Evolutionary conservation across 1,284 basidiomycete species (phyloP).

Genomic region (Pseudozyma hubeiensis): DNA sequence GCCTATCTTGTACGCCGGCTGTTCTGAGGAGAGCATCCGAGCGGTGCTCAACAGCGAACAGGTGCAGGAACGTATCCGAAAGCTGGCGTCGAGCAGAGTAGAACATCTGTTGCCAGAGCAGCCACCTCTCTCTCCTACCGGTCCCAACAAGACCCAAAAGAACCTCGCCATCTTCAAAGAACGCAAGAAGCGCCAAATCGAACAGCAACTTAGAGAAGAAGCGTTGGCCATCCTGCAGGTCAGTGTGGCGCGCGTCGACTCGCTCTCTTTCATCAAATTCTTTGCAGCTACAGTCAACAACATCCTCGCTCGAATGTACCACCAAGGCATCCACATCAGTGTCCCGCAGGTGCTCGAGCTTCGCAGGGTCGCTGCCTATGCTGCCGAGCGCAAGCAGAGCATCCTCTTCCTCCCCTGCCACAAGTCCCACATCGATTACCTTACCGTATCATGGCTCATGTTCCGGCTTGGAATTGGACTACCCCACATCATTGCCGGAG

Average conservation of each 20-base stretch:
- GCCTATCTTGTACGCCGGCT: constrained; percentile 58
- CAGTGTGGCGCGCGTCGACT: constrained; percentile 58
- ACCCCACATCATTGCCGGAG: constrained; percentile 69
- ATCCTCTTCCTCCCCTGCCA: constrained; percentile 69
- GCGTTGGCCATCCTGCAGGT: constrained; percentile 53
- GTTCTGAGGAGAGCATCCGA: constrained; percentile 55
- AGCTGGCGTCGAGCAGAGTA: constrained; percentile 49
- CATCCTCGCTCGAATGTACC: constrained; percentile 68
- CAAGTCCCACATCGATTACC: constrained; percentile 69
- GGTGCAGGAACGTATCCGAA: constrained; percentile 56
- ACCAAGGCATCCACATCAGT: constrained; percentile 65
- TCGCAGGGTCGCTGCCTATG: constrained; percentile 62
- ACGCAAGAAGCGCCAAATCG: constrained; percentile 57
- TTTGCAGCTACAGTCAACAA: constrained; percentile 67
- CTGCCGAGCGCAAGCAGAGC: constrained; percentile 65
- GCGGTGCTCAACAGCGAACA: constrained; percentile 56
- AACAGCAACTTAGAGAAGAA: constrained; percentile 56
- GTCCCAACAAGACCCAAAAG: constrained; percentile 44
- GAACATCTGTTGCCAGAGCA: constrained; percentile 48
- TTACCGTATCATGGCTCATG: constrained; percentile 62
- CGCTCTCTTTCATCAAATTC: constrained; percentile 51
- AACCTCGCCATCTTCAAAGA: constrained; percentile 50
- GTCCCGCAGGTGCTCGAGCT: constrained; percentile 63
- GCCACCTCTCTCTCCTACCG: constrained; percentile 23
- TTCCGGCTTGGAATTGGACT: constrained; percentile 68